Evolutionary conservation across 768 basidiomycete genomes (phyloP).

Genomic region (Cystobasidium onofrii): DNA sequence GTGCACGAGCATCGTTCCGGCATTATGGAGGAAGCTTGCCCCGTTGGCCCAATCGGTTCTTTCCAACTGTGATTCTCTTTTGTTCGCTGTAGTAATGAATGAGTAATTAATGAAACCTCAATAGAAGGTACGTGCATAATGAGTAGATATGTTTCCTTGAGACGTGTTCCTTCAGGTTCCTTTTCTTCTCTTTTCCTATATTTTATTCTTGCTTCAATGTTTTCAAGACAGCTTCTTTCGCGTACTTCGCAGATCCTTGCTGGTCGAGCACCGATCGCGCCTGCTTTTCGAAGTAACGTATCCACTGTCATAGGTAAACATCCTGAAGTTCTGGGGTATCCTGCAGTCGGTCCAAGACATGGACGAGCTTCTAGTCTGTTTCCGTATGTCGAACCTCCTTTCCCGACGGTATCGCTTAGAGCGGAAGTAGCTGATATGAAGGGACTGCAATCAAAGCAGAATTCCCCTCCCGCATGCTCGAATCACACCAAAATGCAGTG

Average conservation of each 20-base stretch:
- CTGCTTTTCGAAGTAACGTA: neutral
- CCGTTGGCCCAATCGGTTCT: neutral
- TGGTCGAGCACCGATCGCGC: neutral
- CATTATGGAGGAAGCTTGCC: neutral
- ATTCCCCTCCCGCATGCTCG: no score
- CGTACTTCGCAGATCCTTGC: neutral
- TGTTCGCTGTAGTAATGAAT: neutral
- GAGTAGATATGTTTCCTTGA: neutral
- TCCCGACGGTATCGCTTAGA: no score
- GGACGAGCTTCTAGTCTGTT: neutral
- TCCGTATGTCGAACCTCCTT: no score
- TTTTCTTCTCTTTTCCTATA: neutral
- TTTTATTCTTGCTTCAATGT: neutral
- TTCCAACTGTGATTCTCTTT: neutral
- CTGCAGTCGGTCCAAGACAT: no score
- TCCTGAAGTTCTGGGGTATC: no score
- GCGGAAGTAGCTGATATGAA: neutral
- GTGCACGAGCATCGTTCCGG: no score
- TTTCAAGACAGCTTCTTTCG: neutral
- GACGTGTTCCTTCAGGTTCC: neutral
- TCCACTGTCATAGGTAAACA: no score
- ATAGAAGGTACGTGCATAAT: neutral
- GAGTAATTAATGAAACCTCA: neutral
- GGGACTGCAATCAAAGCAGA: no score
- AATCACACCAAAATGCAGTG: no score